Evolutionary conservation across 176 grass and related monocot species (phyloP), one percentile per base, ranked within the genome.

Genomic region (Oryza meridionalis): DNA sequence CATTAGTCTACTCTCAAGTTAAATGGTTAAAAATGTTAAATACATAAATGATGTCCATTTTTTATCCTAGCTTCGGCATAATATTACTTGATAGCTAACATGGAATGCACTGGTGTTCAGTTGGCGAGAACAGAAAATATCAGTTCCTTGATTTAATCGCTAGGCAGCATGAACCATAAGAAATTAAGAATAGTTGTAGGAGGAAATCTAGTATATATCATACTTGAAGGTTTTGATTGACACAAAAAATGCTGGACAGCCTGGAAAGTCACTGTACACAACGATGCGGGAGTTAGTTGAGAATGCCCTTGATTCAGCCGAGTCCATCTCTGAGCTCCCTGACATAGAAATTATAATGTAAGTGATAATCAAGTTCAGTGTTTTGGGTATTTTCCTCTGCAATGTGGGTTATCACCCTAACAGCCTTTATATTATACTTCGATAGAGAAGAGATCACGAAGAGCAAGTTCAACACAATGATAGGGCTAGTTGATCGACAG

Each of bases 381-480:
- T 11, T 49, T 37, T 50, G 29, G 55, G 53, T 75, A 13, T 62
- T 69, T 67, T 71, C 24, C 22, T 14, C 37, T 82, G 25, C 15
- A 29, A 42, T 86, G 44, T 80, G 42, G 17, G n/a, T 58, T 24
- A 38, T 27, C 73, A 42, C 12, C 37, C 12, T 53, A 71, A 78
- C 53, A 40, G 14, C 76, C 29, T 67, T 49, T 77, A 25, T 65
- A 9, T 47, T 51, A 11, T 82, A 40, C 84, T 25, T 83, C 63
- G n/a, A 38, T 69, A 98, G 95, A 82, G 95, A 98, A 87, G 95
- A 98, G 88, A 94, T 98, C 58, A 98, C 77, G 9, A 98, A 82
- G 86, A 90, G 84, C 86, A 98, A 93, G 77, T 98, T 91, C 85
- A 98, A 98, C 82, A 98, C 92, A 70, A 94, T 98, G 95, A 98